phyloP scores from a whole-genome alignment of 2,329 filamentous ascomycete species.

The Pseudogymnoascus sp. region DNA sequence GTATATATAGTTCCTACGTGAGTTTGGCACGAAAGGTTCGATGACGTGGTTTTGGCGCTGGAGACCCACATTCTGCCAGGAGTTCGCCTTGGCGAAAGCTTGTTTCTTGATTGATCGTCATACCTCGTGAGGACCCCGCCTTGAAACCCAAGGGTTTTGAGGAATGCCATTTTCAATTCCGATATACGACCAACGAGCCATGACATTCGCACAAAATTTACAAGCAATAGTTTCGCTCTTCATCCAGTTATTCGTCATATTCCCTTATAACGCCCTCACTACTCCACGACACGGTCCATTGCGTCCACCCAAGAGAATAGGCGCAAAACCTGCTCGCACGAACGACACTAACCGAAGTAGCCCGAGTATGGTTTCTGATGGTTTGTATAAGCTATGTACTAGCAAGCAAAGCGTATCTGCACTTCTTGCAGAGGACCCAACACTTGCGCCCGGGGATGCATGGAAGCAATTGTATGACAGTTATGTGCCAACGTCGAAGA shows the following conservation, averaged over 20 bases:
- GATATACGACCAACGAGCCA: neutral
- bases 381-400: slow-evolving; percentile 46
- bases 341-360: neutral
- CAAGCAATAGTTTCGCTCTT: slow-evolving; percentile 19
- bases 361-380: slow-evolving; percentile 35
- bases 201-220: slow-evolving; percentile 14
- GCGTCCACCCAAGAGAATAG: slow-evolving; percentile 1
- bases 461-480: slow-evolving; percentile 48
- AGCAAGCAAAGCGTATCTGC: slow-evolving; percentile 50
- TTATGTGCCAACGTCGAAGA: slow-evolving; percentile 14
- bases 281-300: slow-evolving; percentile 22
- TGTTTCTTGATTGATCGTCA: neutral
- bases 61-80: neutral
- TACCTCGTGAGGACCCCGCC: neutral
- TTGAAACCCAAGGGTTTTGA: neutral
- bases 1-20: neutral
- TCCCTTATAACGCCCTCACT: slow-evolving; percentile 28
- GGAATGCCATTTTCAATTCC: neutral
- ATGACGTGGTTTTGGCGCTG: neutral
- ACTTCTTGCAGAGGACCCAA: slow-evolving; percentile 46
- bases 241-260: slow-evolving; percentile 27
- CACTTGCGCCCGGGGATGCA: slow-evolving; percentile 44
- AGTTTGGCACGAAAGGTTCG: neutral
- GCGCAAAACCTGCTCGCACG: neutral
- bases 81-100: neutral